These are phyloP conservation scores for Sarocladium kiliense DNA, from an alignment of 2,329 filamentous ascomycete species.

Conservation along the genomic window DNA sequence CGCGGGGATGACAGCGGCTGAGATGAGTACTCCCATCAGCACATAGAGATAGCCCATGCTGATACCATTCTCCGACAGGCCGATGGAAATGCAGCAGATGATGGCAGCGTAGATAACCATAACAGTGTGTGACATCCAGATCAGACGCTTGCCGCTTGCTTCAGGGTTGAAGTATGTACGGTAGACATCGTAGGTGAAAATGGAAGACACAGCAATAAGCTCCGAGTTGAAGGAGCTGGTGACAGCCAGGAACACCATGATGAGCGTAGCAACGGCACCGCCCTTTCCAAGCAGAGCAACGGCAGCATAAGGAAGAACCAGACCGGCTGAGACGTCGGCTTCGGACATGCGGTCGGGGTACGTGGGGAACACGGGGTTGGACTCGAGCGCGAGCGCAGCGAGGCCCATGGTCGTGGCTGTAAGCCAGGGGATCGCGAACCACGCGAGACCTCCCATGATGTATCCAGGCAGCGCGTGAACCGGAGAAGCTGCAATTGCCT, in stretches of 20 bases:
- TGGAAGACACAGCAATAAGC: constrained; percentile 81
- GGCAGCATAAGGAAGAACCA: constrained; percentile 81
- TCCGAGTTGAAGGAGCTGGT: constrained; percentile 80
- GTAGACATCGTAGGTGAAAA: constrained; percentile 83
- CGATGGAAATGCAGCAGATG: constrained; percentile 72
- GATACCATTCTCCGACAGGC: constrained; percentile 68
- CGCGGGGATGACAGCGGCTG: constrained; percentile 76
- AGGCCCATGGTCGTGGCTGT: constrained; percentile 86
- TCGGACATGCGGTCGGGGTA: constrained; percentile 67
- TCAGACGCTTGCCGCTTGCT: constrained; percentile 70
- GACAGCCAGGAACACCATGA: constrained; percentile 87
- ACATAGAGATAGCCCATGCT: constrained; percentile 86
- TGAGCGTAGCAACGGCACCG: constrained; percentile 51
- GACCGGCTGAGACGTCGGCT: constrained; percentile 72
- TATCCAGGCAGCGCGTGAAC: constrained; percentile 85
- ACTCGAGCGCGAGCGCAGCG: constrained; percentile 73
- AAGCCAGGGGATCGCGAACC: constrained; percentile 92
- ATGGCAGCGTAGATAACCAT: constrained; percentile 68
- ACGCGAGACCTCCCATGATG: constrained; percentile 77
- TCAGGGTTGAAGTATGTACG: constrained; percentile 78
- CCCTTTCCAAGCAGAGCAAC: constrained; percentile 59
- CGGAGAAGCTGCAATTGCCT: constrained; percentile 77
- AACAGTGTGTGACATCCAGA: constrained; percentile 71
- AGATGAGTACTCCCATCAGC: constrained; percentile 89
- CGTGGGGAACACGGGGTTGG: constrained; percentile 64